Base-by-base conservation (phyloP, 2,329 filamentous ascomycete species). In the Penicillium sp. region DNA sequence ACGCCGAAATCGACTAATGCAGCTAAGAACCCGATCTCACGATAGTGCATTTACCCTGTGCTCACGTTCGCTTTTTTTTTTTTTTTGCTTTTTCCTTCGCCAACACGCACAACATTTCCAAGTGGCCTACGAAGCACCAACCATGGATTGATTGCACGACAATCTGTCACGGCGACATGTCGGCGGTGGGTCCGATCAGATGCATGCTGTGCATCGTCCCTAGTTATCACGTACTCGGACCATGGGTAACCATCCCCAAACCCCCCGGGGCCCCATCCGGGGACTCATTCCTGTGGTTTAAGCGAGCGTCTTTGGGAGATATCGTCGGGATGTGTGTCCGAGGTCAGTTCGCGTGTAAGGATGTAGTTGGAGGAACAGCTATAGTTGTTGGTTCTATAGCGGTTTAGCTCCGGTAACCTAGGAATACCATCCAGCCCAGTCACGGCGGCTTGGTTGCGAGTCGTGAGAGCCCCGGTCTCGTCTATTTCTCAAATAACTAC, bases 31-130 rank as follows among this genome's bases (percentile, higher is more conserved):
- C 21, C 21, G 16, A 39, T 39, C 36, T 39, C 36, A 39, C 18
- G 36, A 39, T 39, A 39, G 36, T 39, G 28, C 36, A 36, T 36
- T 6, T 16, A n/a, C n/a, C 33, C 6, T 6, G n/a, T 18, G 36
- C n/a, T 16, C 16, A 18, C 16, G 34, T 12, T 2, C 16, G 16
- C 21, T 21, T 29, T 29, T 29, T 29, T 29, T 39, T 29, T 29
- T 29, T 29, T 29, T 39, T 23, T 23, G 36, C 36, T 39, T 39
- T 33, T 21, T 39, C 3, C 28, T 29, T 36, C 34, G 34, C 10
- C 16, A 21, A 39, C 6, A 29, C 28, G 54, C 48, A 46, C 45
- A 49, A 48, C 39, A 45, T 42, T 42, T 28, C 23, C 41, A 16
- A 26, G 13, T 26, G 15, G 41, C 5, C 41, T 23, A 28, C 12